Evolutionary conservation across 495 filamentous ascomycete species (phyloP).

Genomic region (Trichoderma asperelloides): DNA sequence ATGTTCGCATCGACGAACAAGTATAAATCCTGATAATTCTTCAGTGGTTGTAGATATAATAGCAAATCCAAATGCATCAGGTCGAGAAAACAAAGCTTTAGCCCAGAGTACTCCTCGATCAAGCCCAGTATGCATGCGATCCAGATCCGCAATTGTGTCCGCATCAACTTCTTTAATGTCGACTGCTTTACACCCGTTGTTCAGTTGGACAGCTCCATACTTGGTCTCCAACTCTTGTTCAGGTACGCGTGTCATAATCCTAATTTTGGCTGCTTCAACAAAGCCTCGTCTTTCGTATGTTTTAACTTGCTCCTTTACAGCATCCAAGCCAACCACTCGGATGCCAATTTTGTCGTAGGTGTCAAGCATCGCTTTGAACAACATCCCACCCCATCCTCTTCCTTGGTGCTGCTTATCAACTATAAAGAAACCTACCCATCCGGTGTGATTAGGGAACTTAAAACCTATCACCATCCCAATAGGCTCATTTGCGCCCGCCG

Average conservation of each 20-base stretch:
- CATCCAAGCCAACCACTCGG: background rate
- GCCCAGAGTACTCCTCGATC: background rate
- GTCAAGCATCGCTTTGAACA: slow-evolving; percentile 1
- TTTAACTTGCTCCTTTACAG: background rate
- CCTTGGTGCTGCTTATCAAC: background rate
- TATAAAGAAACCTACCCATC: background rate
- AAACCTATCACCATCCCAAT: background rate
- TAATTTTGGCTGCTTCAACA: background rate
- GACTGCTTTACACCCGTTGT: background rate
- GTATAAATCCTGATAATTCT: background rate
- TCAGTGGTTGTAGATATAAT: background rate
- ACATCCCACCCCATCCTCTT: background rate
- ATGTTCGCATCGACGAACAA: background rate
- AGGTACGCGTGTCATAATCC: background rate
- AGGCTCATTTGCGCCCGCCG: background rate
- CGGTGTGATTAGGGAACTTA: background rate
- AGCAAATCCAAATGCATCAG: background rate
- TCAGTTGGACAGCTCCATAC: background rate
- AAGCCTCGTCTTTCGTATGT: background rate
- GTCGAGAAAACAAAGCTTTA: background rate
- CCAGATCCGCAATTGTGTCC: background rate
- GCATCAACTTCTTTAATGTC: background rate
- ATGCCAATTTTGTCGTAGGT: background rate
- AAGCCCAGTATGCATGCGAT: background rate
- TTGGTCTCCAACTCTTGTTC: background rate